Evolutionary conservation across 371 early-diverging fungal genomes (phyloP).

Genomic region (Amoeboradix gromovi): DNA sequence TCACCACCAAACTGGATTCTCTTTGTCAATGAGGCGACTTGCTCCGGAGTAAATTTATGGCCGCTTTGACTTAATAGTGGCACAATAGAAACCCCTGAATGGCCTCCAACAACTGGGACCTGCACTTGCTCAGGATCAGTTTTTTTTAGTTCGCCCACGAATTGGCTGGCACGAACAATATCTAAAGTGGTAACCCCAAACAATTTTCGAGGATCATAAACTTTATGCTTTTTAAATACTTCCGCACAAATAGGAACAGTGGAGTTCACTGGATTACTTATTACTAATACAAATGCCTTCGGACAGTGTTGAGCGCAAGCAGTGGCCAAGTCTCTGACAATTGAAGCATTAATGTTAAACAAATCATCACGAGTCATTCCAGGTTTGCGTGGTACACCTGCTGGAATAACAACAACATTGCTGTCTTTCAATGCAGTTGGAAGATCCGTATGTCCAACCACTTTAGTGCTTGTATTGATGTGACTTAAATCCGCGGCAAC

Average conservation of each 20-base stretch:
- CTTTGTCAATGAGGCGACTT: constrained; percentile 66
- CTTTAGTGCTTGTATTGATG: constrained; percentile 65
- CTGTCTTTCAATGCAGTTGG: constrained; percentile 45
- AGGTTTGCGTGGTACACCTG: constrained; percentile 96
- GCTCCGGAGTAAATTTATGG: constrained; percentile 50
- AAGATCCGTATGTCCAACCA: constrained; percentile 57
- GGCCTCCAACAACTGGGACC: constrained; percentile 67
- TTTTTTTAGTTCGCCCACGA: constrained; percentile 21
- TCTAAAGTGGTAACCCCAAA: constrained; percentile 96
- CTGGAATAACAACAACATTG: constrained; percentile 83
- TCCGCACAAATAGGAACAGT: constrained; percentile 94
- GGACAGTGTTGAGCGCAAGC: constrained; percentile 64
- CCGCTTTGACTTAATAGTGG: constrained; percentile 73
- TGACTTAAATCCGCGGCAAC: constrained; percentile 89
- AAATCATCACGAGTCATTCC: constrained; percentile 97
- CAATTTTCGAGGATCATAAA: constrained; percentile 23
- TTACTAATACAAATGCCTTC: constrained; percentile 75
- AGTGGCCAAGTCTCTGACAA: constrained; percentile 57
- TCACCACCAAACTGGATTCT: constrained; percentile 98
- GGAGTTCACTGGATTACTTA: constrained; percentile 98
- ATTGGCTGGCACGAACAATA: constrained; percentile 85
- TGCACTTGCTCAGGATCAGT: constrained; percentile 31
- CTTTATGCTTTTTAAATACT: constrained; percentile 69
- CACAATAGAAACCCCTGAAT: constrained; percentile 92
- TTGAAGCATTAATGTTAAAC: constrained; percentile 89